Conservation (phyloP, 2,329 filamentous ascomycete genomes). For the Alternaria conjuncta region DNA sequence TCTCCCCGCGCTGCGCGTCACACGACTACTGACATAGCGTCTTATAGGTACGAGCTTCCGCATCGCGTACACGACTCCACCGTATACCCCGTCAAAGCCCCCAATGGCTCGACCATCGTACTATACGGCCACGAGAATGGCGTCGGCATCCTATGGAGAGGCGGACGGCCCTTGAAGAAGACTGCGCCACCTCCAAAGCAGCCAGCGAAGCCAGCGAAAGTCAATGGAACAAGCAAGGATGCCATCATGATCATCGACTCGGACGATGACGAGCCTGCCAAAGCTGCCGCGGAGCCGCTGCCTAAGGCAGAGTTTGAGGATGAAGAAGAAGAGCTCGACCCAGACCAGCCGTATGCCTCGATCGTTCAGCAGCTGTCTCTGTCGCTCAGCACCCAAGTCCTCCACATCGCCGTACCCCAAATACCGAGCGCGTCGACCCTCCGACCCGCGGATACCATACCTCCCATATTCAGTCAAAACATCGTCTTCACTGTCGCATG, state of each 20-base stretch:
- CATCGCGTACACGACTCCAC: constrained; percentile 63
- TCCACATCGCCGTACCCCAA: constrained; percentile 59
- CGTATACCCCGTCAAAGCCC: constrained; percentile 64
- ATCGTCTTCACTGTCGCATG: constrained; percentile 63
- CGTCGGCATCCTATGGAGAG: constrained; percentile 66
- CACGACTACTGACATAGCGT: constrained; percentile 12
- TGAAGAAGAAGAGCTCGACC: constrained; percentile 65
- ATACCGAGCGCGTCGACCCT: constrained; percentile 42
- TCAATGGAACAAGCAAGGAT: constrained; percentile 53
- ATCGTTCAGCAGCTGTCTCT: constrained; percentile 64
- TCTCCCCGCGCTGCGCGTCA: background rate
- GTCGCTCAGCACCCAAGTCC: constrained; percentile 59
- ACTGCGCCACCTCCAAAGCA: constrained; percentile 31
- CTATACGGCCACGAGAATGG: constrained; percentile 66
- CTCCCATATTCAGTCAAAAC: constrained; percentile 56
- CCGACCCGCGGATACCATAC: constrained; percentile 47
- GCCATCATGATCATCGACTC: constrained; percentile 63
- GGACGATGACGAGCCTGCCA: constrained; percentile 58
- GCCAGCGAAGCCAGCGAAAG: constrained; percentile 43
- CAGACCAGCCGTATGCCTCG: constrained; percentile 60
- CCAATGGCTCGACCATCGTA: constrained; percentile 68
- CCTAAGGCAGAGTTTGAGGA: constrained; percentile 56
- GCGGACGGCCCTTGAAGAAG: constrained; percentile 58
- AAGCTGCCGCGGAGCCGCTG: constrained; percentile 20
- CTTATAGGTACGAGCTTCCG: constrained; percentile 64